Evolutionary conservation across 2,329 filamentous ascomycete species (phyloP).

Genomic region (Penicillium sclerotigenum): DNA sequence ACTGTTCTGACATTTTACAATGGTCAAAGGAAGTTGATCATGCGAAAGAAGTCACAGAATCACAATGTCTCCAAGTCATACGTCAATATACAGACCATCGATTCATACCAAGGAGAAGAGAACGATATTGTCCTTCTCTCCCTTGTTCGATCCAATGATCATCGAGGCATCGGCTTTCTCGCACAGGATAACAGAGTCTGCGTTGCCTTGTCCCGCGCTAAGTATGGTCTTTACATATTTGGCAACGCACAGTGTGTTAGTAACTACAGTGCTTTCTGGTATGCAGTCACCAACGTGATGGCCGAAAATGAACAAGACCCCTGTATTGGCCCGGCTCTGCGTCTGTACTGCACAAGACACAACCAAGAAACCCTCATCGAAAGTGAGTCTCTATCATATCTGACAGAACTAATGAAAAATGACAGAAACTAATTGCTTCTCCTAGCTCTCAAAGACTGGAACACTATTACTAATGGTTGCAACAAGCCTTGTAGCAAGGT

Average conservation of each 20-base stretch:
- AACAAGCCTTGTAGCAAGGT: constrained; percentile 43
- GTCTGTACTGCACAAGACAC: constrained; percentile 64
- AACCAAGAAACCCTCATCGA: constrained; percentile 50
- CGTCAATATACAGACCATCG: constrained; percentile 71
- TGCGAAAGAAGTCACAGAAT: constrained; percentile 40
- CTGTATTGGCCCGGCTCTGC: constrained; percentile 54
- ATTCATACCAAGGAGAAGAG: constrained; percentile 88
- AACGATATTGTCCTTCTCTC: constrained; percentile 81
- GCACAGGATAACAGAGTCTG: constrained; percentile 61
- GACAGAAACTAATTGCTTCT: not conserved
- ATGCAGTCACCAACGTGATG: constrained; percentile 48
- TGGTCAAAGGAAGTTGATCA: constrained; percentile 68
- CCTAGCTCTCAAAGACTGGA: constrained; percentile 46
- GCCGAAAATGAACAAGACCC: constrained; percentile 19
- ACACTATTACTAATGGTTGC: constrained; percentile 54
- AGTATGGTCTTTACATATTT: constrained; percentile 78
- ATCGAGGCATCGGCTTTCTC: constrained; percentile 68
- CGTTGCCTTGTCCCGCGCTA: constrained; percentile 67
- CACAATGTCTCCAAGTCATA: constrained; percentile 42
- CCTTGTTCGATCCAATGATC: constrained; percentile 66
- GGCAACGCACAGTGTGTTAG: constrained; percentile 64
- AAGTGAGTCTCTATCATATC: constrained; percentile 24
- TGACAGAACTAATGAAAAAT: not conserved
- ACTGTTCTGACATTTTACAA: constrained; percentile 87
- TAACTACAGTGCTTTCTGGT: constrained; percentile 50